Percentiles rank a stretch among this genome's conserved stretches.
phyloP scores from a whole-genome alignment of 1,139 yeast genomes.

The Blastobotrys petasosporus region DNA sequence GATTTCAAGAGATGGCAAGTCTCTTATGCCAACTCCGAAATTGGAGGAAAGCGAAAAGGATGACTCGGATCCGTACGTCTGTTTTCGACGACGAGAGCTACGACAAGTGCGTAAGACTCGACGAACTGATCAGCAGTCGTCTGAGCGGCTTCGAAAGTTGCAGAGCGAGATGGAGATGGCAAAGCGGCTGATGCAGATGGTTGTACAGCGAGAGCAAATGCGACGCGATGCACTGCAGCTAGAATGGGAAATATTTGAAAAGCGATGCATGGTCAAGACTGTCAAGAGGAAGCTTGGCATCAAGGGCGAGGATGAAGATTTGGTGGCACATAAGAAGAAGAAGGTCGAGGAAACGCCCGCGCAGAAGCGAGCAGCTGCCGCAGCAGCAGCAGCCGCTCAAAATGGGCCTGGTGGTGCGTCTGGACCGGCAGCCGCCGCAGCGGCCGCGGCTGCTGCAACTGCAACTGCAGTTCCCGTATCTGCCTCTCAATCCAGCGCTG shows the following conservation, averaged over 20 bases:
- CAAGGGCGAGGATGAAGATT: constrained; percentile 79
- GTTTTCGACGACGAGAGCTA: constrained; percentile 93
- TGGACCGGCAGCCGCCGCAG: constrained; percentile 13
- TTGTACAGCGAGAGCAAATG: constrained; percentile 68
- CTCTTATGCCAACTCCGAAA: constrained; percentile 67
- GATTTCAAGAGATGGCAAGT: constrained; percentile 60
- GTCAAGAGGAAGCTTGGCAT: constrained; percentile 71
- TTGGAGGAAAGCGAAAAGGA: constrained; percentile 89
- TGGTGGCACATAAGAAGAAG: constrained; percentile 73
- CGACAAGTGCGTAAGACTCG: constrained; percentile 95
- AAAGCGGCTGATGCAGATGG: constrained; percentile 58
- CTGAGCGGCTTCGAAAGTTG: constrained; percentile 71
- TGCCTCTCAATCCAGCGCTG: constrained; percentile 10
- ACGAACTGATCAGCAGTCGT: constrained; percentile 85
- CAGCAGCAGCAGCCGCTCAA: constrained; percentile 12
- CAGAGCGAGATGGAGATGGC: constrained; percentile 77
- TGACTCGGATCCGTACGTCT: constrained; percentile 90
- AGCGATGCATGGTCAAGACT: constrained; percentile 64
- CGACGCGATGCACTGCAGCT: constrained; percentile 52
- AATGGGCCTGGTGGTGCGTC: constrained; percentile 14
- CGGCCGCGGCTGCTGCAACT: constrained; percentile 16
- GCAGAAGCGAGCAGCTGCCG: constrained; percentile 15
- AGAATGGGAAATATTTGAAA: constrained; percentile 60
- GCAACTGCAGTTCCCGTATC: constrained; percentile 17
- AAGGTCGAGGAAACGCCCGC: constrained; percentile 34